phyloP scores from a whole-genome alignment of 331 rosid species.

The Telfairia occidentalis region DNA sequence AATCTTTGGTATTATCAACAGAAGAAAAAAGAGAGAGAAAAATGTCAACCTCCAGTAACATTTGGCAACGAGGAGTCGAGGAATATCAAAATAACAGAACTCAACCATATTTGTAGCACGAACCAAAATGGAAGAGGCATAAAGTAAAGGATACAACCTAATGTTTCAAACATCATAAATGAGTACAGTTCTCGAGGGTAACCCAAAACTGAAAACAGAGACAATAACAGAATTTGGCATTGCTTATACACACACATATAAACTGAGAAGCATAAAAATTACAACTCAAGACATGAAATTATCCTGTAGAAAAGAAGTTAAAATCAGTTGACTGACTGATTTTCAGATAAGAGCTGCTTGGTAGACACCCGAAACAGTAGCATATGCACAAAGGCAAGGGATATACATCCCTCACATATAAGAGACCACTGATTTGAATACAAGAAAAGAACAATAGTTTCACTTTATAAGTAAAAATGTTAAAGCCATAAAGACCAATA shows the following conservation, averaged over 20 bases:
- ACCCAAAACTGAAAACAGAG: neutral
- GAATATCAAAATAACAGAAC: neutral
- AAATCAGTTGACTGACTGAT: neutral
- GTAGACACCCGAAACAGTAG: neutral
- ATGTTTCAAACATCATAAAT: neutral
- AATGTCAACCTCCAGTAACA: neutral
- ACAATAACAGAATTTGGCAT: neutral
- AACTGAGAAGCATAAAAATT: neutral
- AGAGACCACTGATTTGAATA: neutral
- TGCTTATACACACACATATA: neutral
- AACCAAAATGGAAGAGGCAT: neutral
- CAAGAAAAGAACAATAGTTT: neutral
- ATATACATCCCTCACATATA: neutral
- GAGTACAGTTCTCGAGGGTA: neutral
- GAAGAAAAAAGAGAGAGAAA: neutral
- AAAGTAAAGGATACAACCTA: neutral
- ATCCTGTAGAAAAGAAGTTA: neutral
- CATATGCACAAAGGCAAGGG: neutral
- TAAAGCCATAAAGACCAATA: neutral
- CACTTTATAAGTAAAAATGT: neutral
- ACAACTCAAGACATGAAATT: neutral
- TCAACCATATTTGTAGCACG: neutral
- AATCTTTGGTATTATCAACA: conserved; percentile 37
- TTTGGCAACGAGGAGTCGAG: neutral
- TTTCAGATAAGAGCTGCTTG: neutral